phyloP scores from a whole-genome alignment of 116 monocot species.

The Posidonia oceanica region DNA sequence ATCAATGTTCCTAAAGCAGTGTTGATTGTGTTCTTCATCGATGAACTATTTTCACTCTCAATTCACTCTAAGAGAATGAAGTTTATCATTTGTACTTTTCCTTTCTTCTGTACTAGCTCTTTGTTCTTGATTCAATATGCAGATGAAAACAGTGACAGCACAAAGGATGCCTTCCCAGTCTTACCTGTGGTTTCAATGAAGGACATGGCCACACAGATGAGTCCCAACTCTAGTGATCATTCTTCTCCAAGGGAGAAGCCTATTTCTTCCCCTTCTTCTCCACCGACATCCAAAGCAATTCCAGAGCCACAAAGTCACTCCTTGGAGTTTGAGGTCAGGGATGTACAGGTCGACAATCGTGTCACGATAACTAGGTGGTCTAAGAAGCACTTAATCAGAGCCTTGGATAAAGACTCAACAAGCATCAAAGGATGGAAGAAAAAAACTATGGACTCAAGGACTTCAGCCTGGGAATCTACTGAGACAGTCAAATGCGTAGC shows the following conservation, averaged over 20 bases:
- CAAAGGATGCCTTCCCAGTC: conserved; percentile 18
- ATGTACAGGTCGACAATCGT: conserved; percentile 67
- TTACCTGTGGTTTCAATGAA: conserved; percentile 42
- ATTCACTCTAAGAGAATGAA: too few species aligned
- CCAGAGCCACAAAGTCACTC: conserved; percentile 44
- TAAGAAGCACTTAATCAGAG: conserved; percentile 58
- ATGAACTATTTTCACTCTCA: too few species aligned
- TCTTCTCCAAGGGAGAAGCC: conserved; percentile 45
- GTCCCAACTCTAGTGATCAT: conserved; percentile 36
- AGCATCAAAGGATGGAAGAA: conserved; percentile 67
- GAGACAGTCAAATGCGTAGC: conserved; percentile 46
- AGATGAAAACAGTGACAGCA: conserved; percentile 26
- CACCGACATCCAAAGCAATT: conserved; percentile 12
- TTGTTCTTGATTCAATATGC: not conserved
- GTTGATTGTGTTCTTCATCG: too few species aligned
- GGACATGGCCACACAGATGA: conserved; percentile 78
- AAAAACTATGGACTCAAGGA: conserved; percentile 28
- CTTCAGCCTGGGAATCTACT: conserved; percentile 32
- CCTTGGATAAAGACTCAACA: conserved; percentile 40
- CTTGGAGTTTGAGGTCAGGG: conserved; percentile 56
- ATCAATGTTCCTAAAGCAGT: too few species aligned
- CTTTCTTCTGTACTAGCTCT: too few species aligned
- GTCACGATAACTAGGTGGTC: conserved; percentile 90
- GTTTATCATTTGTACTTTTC: too few species aligned
- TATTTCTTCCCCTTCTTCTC: conserved; percentile 18